Evolutionary conservation across 1,139 yeast genomes (phyloP), one percentile per base, ranked within the genome.

Genomic region (Magnusiomyces magnusii): DNA sequence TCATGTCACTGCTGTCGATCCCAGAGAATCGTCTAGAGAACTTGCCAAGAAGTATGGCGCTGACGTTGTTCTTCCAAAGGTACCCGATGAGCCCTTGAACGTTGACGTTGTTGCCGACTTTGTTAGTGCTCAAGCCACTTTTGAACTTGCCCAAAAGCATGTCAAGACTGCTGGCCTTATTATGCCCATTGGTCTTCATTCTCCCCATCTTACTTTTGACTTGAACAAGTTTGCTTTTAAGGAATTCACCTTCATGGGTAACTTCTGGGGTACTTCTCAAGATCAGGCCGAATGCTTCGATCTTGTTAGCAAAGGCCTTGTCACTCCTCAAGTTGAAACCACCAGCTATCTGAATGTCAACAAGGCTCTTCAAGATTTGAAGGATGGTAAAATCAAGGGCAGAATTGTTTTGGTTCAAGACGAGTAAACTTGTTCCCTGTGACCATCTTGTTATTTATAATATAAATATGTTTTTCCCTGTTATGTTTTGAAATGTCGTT

Each of bases 241-340:
- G 62, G 83, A 80, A 65, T 71, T 78, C 41, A 72, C 75, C 56
- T 65, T 79, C 51, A 67, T 75, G 49, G 78, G 74, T 61, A 73
- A 76, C 52, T 78, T 78, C 66, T 82, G 83, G 53, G 84, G 84
- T 24, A 73, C 75, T 21, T 74, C 80, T 2, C 63, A 66, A 9
- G 83, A 80, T 59, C 81, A 78, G 62, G 63, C 69, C 25, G 81
- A 79, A 61, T 74, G 78, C 59, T 73, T 80, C 73, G 67, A 75
- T 47, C 76, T 82, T 79, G 73, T 80, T 44, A 65, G 72, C 1
- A 63, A 67, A 58, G 83, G 82, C 2, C 70, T 66, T 56, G 70
- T 80, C 55, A 73, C 69, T 56, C 83, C 84, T 0, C 65, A 73
- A 21, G 71, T 76, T 25, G 68, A 69, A n/a, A 63, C 68, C 17